Evolutionary conservation across 208 protist species (phyloP), one percentile per base, ranked within the genome.

Genomic region (Leishmania tropica): DNA sequence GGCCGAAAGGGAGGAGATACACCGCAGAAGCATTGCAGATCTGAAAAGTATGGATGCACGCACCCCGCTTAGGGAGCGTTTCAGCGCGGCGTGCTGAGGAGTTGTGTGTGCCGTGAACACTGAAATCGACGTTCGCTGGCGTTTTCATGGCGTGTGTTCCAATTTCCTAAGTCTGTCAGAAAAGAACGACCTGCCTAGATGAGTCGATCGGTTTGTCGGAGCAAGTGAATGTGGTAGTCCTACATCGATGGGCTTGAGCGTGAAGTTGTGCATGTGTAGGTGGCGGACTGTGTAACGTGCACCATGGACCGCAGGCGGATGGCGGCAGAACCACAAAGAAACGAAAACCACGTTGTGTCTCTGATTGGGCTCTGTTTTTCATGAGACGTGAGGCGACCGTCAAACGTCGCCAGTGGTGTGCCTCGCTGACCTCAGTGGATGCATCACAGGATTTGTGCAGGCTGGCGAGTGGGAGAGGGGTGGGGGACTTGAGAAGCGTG

Each of bases 311-410:
- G 42, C 7, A 17, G 68, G 40, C 28, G 48, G n/a, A 35, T 51
- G 71, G 71, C 24, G 11, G 37, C 21, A 58, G n/a, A 42, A 42
- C 6, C 35, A 58, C 35, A 31, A 40, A 19, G 19, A 40, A 31
- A 45, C 47, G 13, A 62, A 76, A 47, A 62, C 15, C 51, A 62
- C 35, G 35, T 17, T 48, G 1, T 28, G 53, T 78, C 56, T 67
- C 53, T 62, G 47, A 64, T 64, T 76, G 47, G 73, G 51, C 51
- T 78, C 28, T 78, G 15, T 67, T 78, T 78, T 67, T 62, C 40
- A 35, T 78, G 73, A 45, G 53, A 47, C 73, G 51, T 40, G 73
- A 60, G 53, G 45, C 68, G 68, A 51, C 40, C 45, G 6, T 37
- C 42, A 53, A 31, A 11, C 45, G 28, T 53, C 28, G 24, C 68